Conservation (phyloP, 2,329 filamentous ascomycete genomes). For the Microsporum canis region DNA sequence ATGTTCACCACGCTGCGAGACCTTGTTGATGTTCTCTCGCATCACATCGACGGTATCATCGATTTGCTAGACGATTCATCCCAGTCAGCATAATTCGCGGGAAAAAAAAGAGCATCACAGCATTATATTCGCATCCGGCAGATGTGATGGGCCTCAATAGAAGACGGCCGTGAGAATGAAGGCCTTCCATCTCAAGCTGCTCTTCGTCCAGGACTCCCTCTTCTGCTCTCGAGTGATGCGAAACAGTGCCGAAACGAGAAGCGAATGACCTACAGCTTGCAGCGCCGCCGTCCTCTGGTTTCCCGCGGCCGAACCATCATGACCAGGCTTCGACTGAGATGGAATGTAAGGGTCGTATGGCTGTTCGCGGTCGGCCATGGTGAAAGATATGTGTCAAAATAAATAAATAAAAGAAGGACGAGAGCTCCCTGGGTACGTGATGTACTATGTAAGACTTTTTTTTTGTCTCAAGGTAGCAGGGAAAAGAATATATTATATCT, state of each 20-base stretch:
- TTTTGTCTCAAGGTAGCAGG: not conserved
- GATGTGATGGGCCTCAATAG: not conserved
- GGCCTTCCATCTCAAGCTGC: not conserved
- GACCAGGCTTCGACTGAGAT: conserved; percentile 44
- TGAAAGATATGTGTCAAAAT: conserved; percentile 12
- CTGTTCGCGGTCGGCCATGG: conserved; percentile 47
- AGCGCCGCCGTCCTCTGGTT: conserved; percentile 61
- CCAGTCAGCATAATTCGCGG: conserved; percentile 11
- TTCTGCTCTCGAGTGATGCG: not conserved
- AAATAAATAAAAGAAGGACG: not conserved
- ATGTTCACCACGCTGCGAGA: conserved; percentile 81
- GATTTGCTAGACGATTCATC: conserved; percentile 63
- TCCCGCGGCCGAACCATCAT: conserved; percentile 40
- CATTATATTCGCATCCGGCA: too few species aligned
- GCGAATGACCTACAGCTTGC: conserved; percentile 61
- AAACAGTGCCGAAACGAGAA: not conserved
- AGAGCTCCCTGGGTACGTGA: not conserved
- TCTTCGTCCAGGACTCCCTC: too few species aligned
- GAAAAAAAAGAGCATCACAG: too few species aligned
- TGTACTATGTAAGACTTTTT: not conserved
- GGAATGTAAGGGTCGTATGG: conserved; percentile 89
- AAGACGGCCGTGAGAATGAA: not conserved
- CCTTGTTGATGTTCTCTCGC: conserved; percentile 95
- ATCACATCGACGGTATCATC: conserved; percentile 90
- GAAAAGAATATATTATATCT: not conserved